Base-by-base conservation (phyloP, 352 stramenopile genomes). In the Phytophthora agathidicida region DNA sequence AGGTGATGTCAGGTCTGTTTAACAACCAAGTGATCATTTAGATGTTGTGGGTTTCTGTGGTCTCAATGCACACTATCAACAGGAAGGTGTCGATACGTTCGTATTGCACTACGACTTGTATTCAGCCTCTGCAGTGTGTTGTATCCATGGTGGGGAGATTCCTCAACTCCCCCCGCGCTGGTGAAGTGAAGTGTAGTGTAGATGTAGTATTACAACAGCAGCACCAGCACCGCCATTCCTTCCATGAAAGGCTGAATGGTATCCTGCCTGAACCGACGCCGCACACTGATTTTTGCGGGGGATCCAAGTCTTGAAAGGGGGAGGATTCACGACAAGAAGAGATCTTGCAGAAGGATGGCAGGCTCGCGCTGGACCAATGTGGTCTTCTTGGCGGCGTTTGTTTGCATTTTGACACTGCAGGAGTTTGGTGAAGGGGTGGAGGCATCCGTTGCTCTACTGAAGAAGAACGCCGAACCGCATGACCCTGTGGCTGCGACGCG, bases 401-500 rank as follows among this genome's bases (percentile, higher is more conserved):
- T 53, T 28, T 67, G 26, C 33, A 8, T 67, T 14, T 54, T 67
- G 23, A 36, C 62, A 14, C 9, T 38, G 22, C 27, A 50, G 28
- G 17, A 39, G 6, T 42, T 55, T 37, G 32, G 28, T 41, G 28
- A 31, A 23, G 42, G 24, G 33, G 58, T 67, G 27, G 24, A 41
- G 16, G 32, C 33, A 50, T 58, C 56, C 32, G 36, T 64, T 35
- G 28, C 42, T 46, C 19, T 13, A 20, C 39, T 73, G 11, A 69
- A 69, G 42, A 41, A 31, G 41, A 55, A 63, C 19, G 47, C 66
- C 14, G 80, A 71, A 6, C 45, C 63, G 10, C 83, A 92, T 51
- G 80, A 90, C 52, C 60, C 77, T 7, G 49, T 89, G 30, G 62
- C 60, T 17, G 77, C 74, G 14, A 77, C 50, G 32, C 64, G 62